Evolutionary conservation across 768 basidiomycete genomes (phyloP).

Genomic region (Psilocybe cubensis): DNA sequence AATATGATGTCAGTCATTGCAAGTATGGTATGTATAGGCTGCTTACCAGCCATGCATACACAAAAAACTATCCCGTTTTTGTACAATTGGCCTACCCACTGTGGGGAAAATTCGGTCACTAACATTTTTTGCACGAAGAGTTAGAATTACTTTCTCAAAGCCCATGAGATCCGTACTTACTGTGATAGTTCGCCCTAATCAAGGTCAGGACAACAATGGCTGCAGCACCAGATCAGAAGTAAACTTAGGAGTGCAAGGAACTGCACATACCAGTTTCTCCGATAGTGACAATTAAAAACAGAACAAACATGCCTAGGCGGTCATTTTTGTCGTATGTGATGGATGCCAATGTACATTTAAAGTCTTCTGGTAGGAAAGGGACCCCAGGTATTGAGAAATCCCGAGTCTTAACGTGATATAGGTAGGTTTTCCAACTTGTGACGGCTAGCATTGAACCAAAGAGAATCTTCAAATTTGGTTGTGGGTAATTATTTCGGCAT

Average conservation of each 20-base stretch:
- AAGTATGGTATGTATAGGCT: not conserved
- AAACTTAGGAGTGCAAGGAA: too few species aligned
- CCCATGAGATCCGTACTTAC: not conserved
- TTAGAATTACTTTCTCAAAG: not conserved
- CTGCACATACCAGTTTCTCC: not conserved
- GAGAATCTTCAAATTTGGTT: not conserved
- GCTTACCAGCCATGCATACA: conserved; percentile 4
- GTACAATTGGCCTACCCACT: conserved; percentile 5
- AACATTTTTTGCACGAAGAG: not conserved
- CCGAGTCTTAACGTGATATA: not conserved
- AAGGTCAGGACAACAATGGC: not conserved
- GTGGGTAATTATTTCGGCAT: not conserved
- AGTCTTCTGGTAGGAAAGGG: not conserved
- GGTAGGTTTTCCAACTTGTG: not conserved
- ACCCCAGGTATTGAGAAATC: not conserved
- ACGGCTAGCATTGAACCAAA: not conserved
- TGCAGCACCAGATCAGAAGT: not conserved
- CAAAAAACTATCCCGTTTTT: conserved; percentile 8
- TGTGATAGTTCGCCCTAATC: conserved; percentile 2
- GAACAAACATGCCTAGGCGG: not conserved
- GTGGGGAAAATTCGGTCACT: not conserved
- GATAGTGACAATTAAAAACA: not conserved
- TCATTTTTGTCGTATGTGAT: not conserved
- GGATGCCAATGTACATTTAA: not conserved
- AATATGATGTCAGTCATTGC: not conserved